These are phyloP conservation scores for Neonectria faginata DNA, from an alignment of 2,329 filamentous ascomycete species.

Conservation along the genomic window DNA sequence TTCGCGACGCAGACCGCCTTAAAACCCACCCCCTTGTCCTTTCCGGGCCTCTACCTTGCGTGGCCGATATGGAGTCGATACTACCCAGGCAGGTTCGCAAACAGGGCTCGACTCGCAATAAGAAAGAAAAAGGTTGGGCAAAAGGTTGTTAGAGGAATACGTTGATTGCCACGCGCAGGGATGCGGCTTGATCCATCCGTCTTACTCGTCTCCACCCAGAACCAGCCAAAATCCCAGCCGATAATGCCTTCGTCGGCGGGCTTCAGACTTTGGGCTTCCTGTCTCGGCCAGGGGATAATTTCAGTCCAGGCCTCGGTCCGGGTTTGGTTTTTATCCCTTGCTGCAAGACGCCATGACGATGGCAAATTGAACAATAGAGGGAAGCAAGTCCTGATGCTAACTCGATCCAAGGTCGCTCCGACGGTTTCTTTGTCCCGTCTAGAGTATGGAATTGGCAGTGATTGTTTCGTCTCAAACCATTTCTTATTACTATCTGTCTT, in stretches of 20 bases:
- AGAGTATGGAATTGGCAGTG: background rate
- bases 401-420: background rate
- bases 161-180: background rate
- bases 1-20: slow-evolving; percentile 1
- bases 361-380: background rate
- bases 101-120: background rate
- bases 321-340: background rate
- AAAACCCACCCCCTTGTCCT: background rate
- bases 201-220: background rate
- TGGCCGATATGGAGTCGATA: background rate
- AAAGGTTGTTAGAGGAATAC: background rate
- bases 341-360: background rate
- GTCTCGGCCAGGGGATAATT: slow-evolving; percentile 1
- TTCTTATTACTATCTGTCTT: background rate
- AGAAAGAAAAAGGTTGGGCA: background rate
- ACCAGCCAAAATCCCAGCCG: background rate
- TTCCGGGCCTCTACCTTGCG: background rate
- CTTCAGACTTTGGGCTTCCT: background rate
- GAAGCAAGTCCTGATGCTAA: background rate
- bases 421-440: background rate
- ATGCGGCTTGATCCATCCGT: background rate
- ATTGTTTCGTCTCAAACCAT: background rate
- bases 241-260: background rate
- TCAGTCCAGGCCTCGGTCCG: background rate
- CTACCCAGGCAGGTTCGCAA: background rate